Base-by-base conservation (phyloP, 768 basidiomycete genomes). In the Boletales sp. region DNA sequence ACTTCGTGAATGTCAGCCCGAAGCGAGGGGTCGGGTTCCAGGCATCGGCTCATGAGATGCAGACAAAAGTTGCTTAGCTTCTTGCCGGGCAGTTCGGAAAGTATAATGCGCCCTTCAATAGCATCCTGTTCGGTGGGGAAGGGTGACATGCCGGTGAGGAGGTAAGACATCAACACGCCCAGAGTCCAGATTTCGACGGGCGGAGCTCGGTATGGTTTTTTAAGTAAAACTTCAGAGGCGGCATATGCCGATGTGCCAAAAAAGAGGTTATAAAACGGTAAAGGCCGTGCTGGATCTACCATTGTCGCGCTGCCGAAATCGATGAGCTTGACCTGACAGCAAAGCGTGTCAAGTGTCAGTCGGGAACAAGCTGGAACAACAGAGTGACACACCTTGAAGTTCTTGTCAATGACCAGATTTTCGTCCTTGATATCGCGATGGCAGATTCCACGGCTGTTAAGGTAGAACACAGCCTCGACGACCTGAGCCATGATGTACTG, bases 341-440 rank as follows among this genome's bases (percentile, higher is more conserved):
- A 41, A 36, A 6, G 25, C 5, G 25, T 28, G 25, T 6, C 25
- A 28, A 28, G 25, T 28, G 13, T 32, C 15, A 34, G 15, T 28
- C 8, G 13, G 10, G 45, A 41, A 57, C n/a, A 41, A 5, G 13
- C 5, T 19, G 14, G 17, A 30, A n/a, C 15, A n/a, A 8, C 12
- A 41, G 34, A 6, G 41, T n/a, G 35, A 25, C 34, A 31, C 51
- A 86, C 87, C 72, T 80, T 86, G 54, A 90, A 75, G 54, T 87
- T 71, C 66, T 70, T 73, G 69, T 89, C 88, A 33, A 92, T 82
- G 45, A 92, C 82, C 42, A 94, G 68, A 62, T 99, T 99, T 68
- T 99, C 95, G 48, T 97, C 95, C 66, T 99, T 99, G 60, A 99
- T 84, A 66, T 99, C 95, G 36, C 95, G 86, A 67, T 99, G 95